phyloP scores from a whole-genome alignment of 1,284 basidiomycete genomes.

The Apiotrichum sp. region DNA sequence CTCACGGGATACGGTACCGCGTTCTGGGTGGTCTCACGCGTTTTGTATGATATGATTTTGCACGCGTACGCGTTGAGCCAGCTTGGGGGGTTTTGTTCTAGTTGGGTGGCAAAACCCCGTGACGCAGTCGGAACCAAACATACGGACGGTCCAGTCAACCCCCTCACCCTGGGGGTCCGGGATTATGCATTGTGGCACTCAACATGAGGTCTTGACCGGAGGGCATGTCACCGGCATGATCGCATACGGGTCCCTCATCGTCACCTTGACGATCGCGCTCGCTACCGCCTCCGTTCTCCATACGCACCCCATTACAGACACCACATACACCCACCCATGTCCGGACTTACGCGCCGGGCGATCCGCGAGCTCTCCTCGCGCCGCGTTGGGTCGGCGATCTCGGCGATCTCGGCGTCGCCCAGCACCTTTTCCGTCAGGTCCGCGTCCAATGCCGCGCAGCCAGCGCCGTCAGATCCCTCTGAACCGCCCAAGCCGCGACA shows the following conservation, averaged over 20 bases:
- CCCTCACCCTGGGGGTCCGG: neutral
- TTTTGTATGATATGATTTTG: too few relatives aligned
- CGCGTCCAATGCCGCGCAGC: neutral
- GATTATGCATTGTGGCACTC: neutral
- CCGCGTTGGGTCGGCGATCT: neutral
- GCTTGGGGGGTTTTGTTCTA: too few relatives aligned
- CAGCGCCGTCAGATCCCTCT: neutral
- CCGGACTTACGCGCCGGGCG: neutral
- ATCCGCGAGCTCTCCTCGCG: neutral
- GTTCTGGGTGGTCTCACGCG: too few relatives aligned
- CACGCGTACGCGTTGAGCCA: too few relatives aligned
- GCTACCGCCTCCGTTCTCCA: neutral
- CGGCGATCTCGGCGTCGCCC: too few relatives aligned
- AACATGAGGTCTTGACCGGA: too few relatives aligned
- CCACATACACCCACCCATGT: too few relatives aligned
- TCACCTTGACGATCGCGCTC: conserved; percentile 1
- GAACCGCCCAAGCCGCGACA: too few relatives aligned
- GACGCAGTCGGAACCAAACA: neutral
- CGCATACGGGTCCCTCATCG: neutral
- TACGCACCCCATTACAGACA: neutral
- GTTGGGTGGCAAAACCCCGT: neutral
- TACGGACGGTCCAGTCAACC: too few relatives aligned
- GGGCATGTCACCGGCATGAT: too few relatives aligned
- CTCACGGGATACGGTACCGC: too few relatives aligned
- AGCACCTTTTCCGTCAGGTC: neutral